Evolutionary conservation across 2,329 filamentous ascomycete species (phyloP).

Genomic region (Aspergillus sp.): DNA sequence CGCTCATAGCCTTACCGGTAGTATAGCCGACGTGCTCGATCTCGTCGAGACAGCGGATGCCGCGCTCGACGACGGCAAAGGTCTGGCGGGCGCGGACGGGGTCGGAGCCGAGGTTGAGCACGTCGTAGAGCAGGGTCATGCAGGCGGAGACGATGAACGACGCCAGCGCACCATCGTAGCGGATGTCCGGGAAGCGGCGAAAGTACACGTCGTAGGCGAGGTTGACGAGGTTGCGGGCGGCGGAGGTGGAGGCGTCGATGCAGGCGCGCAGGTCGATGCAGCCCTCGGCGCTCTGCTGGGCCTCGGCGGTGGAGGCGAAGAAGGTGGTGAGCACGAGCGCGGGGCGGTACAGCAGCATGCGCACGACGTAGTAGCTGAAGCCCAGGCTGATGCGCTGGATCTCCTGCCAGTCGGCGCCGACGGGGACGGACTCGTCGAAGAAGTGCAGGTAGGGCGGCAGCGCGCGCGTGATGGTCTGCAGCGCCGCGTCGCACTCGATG

Average conservation of each 20-base stretch:
- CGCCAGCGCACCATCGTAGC: conserved; percentile 11
- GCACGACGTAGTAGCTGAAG: conserved; percentile 7
- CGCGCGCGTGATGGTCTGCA: conserved; percentile 5
- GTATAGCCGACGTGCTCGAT: conserved; percentile 14
- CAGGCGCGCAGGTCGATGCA: conserved; percentile 5
- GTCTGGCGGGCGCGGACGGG: conserved; percentile 8
- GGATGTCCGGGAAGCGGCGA: conserved; percentile 10
- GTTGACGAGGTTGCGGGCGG: conserved; percentile 9
- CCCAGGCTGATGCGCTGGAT: conserved; percentile 13
- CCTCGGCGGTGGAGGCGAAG: conserved; percentile 7
- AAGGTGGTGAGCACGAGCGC: conserved; percentile 12
- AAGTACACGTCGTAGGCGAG: conserved; percentile 13
- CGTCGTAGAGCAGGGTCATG: conserved; percentile 12
- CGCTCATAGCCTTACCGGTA: conserved; percentile 11
- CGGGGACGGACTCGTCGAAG: conserved; percentile 9
- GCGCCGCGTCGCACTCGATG: conserved; percentile 9
- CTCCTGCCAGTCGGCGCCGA: conserved; percentile 14
- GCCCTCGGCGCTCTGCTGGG: conserved; percentile 4
- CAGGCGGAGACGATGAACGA: conserved; percentile 11
- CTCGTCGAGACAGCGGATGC: conserved; percentile 15
- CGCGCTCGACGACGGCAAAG: conserved; percentile 12
- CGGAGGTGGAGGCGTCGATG: conserved; percentile 9
- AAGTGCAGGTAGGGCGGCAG: conserved; percentile 13
- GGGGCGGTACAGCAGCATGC: conserved; percentile 13
- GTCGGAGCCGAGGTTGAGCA: conserved; percentile 6